phyloP scores from a whole-genome alignment of 805 yeast species.

The Saitoella complicata region DNA sequence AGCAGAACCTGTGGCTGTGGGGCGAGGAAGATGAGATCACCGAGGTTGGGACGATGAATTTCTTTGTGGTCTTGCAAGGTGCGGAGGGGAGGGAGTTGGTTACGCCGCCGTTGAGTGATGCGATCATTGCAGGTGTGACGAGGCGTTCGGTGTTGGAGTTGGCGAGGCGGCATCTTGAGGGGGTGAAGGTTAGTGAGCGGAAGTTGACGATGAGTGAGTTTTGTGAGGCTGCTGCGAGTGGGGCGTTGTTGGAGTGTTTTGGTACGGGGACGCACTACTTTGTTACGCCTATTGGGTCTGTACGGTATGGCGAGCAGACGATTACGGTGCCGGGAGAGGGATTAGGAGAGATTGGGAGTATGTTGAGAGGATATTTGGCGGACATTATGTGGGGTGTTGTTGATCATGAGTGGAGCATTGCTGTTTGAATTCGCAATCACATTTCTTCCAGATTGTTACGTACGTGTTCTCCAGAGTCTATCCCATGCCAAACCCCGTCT shows the following conservation, averaged over 20 bases:
- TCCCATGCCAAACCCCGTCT: too few relatives aligned
- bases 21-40: slow-evolving; percentile 34
- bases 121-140: slow-evolving; percentile 38
- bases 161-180: slow-evolving; percentile 19
- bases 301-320: slow-evolving; percentile 30
- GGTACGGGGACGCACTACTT: slow-evolving; percentile 40
- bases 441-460: too few relatives aligned
- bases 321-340: slow-evolving; percentile 24
- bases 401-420: slow-evolving; percentile 15
- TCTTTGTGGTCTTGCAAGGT: slow-evolving; percentile 30
- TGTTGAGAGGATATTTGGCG: slow-evolving; percentile 16
- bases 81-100: slow-evolving; percentile 29
- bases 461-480: too few relatives aligned
- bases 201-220: slow-evolving; percentile 33
- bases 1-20: slow-evolving; percentile 38
- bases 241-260: slow-evolving; percentile 36
- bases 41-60: slow-evolving; percentile 42
- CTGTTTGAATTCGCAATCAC: too few relatives aligned
- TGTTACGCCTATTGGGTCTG: slow-evolving; percentile 31
- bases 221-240: slow-evolving; percentile 29
- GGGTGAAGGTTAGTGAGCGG: slow-evolving; percentile 27
- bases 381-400: slow-evolving; percentile 16
- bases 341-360: too few relatives aligned
- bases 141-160: slow-evolving; percentile 33
- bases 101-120: slow-evolving; percentile 38